These are phyloP conservation scores for Phytopythium litorale DNA, from an alignment of 352 stramenopile genomes.

Conservation along the genomic window DNA sequence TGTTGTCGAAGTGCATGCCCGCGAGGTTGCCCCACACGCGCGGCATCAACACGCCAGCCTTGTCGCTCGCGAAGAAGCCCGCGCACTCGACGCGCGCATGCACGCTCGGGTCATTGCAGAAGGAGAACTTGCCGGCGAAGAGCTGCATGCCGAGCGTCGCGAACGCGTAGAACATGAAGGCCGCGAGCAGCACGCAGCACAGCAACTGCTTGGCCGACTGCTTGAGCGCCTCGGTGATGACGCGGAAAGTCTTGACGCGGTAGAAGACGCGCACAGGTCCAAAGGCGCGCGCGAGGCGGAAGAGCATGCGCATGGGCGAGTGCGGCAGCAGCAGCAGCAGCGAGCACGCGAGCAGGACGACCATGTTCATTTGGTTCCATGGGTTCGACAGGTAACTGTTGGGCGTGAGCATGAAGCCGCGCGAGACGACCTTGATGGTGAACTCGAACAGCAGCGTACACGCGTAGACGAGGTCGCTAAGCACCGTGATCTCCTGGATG, in stretches of 20 bases:
- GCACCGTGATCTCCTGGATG: conserved; percentile 77
- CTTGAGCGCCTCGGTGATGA: conserved; percentile 80
- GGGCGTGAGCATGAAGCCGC: conserved; percentile 73
- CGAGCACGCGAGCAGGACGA: conserved; percentile 74
- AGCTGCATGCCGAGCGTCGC: conserved; percentile 85
- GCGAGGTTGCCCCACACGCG: conserved; percentile 79
- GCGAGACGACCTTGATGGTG: conserved; percentile 74
- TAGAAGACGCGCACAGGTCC: conserved; percentile 85
- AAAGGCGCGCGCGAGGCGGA: conserved; percentile 72
- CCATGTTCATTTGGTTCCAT: conserved; percentile 85
- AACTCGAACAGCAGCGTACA: conserved; percentile 82
- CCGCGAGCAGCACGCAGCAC: conserved; percentile 72
- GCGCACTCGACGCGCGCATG: conserved; percentile 42
- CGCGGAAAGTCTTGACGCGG: conserved; percentile 77
- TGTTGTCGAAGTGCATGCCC: conserved; percentile 81
- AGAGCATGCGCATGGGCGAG: conserved; percentile 71
- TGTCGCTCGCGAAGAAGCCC: conserved; percentile 59
- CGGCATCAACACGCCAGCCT: conserved; percentile 48
- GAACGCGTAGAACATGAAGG: conserved; percentile 85
- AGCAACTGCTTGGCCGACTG: conserved; percentile 74
- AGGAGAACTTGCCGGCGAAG: conserved; percentile 73
- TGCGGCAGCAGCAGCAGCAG: conserved; percentile 67
- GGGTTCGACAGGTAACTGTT: conserved; percentile 78
- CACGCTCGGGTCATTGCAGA: conserved; percentile 72
- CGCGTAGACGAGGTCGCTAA: conserved; percentile 70